Evolutionary conservation across 2,329 filamentous ascomycete species (phyloP).

Genomic region (Colletotrichum tanaceti): DNA sequence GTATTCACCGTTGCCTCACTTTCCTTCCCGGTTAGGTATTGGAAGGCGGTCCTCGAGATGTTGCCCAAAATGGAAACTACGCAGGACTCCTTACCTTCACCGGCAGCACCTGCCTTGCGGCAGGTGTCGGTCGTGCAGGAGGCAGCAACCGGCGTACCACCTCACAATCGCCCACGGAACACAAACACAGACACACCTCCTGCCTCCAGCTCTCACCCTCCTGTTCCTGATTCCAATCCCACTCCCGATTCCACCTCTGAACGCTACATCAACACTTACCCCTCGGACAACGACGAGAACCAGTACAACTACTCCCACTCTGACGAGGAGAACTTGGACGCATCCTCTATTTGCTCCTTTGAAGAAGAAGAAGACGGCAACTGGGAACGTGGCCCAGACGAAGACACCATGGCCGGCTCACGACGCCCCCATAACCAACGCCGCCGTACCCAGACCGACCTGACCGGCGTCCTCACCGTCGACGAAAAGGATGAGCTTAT

Average conservation of each 20-base stretch:
- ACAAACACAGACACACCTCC: slow-evolving; percentile 35
- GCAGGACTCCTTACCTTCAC: slow-evolving; percentile 21
- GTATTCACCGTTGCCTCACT: slow-evolving; percentile 12
- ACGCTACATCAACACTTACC: slow-evolving; percentile 31
- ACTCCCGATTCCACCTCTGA: slow-evolving; percentile 6
- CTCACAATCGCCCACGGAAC: slow-evolving; percentile 22
- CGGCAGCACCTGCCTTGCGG: slow-evolving; percentile 33
- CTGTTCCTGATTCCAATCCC: not conserved
- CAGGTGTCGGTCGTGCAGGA: slow-evolving; percentile 31
- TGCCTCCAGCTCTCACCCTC: slow-evolving; percentile 18
- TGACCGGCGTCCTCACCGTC: slow-evolving; percentile 61
- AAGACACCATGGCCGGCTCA: slow-evolving; percentile 31
- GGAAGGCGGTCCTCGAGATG: slow-evolving; percentile 1
- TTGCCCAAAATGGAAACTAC: slow-evolving; percentile 35
- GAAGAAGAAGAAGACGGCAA: slow-evolving; percentile 39
- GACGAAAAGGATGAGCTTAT: slow-evolving; percentile 65
- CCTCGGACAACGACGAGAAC: slow-evolving; percentile 31
- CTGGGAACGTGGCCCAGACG: slow-evolving; percentile 33
- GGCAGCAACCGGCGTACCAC: slow-evolving; percentile 26
- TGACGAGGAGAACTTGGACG: slow-evolving; percentile 35
- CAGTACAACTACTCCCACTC: slow-evolving; percentile 35
- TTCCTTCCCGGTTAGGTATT: not conserved
- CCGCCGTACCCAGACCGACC: slow-evolving; percentile 52
- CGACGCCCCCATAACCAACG: slow-evolving; percentile 34
- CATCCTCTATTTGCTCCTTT: slow-evolving; percentile 38